A percentile compares a stretch with the other conserved stretches of the same genome.
phyloP scores from a whole-genome alignment of 345 rosid species.

The Populus pruinosa region DNA sequence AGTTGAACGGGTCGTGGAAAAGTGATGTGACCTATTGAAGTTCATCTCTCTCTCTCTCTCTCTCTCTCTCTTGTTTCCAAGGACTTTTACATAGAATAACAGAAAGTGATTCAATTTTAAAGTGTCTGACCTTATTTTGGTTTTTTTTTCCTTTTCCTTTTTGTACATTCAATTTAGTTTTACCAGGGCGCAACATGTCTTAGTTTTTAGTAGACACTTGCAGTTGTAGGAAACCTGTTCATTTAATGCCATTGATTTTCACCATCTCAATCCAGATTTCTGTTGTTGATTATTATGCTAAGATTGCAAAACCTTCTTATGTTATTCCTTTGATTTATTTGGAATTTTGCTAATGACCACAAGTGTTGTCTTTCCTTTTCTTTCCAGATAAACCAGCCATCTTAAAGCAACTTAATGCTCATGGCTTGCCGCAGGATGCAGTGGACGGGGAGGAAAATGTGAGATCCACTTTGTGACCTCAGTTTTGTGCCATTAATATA shows the following conservation, averaged over 20 bases:
- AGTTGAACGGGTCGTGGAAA: not conserved
- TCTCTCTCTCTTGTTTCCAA: not conserved
- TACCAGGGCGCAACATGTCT: not conserved
- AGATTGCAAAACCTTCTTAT: not conserved
- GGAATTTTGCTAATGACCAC: not conserved
- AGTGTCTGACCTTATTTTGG: not conserved
- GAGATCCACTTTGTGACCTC: constrained; percentile 14
- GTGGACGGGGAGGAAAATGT: constrained; percentile 60
- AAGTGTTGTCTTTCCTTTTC: constrained; percentile 11
- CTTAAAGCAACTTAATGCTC: constrained; percentile 39
- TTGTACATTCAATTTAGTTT: not conserved
- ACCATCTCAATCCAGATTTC: not conserved
- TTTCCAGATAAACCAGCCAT: constrained; percentile 31
- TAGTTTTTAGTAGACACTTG: not conserved
- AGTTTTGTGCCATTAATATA: not conserved
- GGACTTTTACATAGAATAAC: no score
- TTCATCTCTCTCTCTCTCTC: not conserved
- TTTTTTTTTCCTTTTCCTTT: not conserved
- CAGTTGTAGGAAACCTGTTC: not conserved
- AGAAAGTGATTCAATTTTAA: no score
- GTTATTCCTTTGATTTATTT: not conserved
- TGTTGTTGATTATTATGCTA: not conserved
- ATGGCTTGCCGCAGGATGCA: constrained; percentile 13
- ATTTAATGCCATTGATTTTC: not conserved
- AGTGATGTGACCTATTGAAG: not conserved